These are phyloP conservation scores for Chytriomyces confervae DNA, from an alignment of 192 early-diverging fungal genomes.

Conservation along the genomic window DNA sequence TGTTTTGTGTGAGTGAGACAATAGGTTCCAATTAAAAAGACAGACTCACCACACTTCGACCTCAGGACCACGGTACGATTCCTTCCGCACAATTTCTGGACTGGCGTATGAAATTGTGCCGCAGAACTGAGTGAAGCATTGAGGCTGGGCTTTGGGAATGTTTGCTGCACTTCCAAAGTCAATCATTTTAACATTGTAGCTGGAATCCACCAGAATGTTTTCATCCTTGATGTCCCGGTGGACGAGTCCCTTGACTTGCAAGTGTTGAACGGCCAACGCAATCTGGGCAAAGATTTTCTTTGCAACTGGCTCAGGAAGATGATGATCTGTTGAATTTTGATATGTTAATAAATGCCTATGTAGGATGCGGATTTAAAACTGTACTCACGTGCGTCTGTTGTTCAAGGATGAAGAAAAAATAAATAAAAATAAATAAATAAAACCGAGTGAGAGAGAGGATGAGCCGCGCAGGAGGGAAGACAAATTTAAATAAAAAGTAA, in stretches of 20 bases:
- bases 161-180: conserved; percentile 55
- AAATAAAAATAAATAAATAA: too few species aligned
- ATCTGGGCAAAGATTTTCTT: conserved; percentile 53
- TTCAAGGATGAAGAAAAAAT: neutral
- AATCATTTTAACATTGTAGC: conserved; percentile 51
- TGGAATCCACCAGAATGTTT: conserved; percentile 54
- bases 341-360: neutral
- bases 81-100: conserved; percentile 46
- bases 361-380: neutral
- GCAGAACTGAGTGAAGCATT: conserved; percentile 53
- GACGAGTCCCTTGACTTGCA: conserved; percentile 42
- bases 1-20: neutral
- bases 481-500: too few species aligned
- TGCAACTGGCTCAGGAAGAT: conserved; percentile 35
- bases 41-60: conserved; percentile 53
- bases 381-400: conserved; percentile 3
- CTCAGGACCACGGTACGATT: conserved; percentile 53
- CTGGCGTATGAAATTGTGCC: conserved; percentile 56
- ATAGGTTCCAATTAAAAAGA: neutral
- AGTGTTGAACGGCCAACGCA: conserved; percentile 49
- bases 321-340: conserved; percentile 32
- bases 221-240: conserved; percentile 60
- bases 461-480: too few species aligned
- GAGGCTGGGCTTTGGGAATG: conserved; percentile 40
- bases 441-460: too few species aligned